A percentile compares a stretch with the other conserved stretches of the same genome.
phyloP scores from a whole-genome alignment of 164 flowering plant genomes.

The Tetracentron sinense region DNA sequence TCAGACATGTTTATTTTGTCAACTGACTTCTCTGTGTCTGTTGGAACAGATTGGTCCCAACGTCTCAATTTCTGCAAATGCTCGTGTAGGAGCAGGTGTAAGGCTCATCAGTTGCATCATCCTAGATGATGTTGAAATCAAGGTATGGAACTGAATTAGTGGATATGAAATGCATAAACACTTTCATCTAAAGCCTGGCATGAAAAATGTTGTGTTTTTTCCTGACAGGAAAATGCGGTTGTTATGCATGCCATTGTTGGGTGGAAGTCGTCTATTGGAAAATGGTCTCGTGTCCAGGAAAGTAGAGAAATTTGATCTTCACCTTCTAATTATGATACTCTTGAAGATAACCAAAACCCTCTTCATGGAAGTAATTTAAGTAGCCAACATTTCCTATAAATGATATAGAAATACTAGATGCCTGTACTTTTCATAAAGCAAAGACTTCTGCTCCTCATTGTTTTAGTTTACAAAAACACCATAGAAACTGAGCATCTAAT shows the following conservation, averaged over 20 bases:
- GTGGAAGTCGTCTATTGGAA: slow-evolving; percentile 96
- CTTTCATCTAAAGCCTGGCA: slow-evolving; percentile 7
- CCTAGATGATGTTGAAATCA: slow-evolving; percentile 92
- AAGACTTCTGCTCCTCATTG: too few species aligned
- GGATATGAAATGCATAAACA: not conserved
- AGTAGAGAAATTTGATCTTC: slow-evolving; percentile 10
- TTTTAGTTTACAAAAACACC: too few species aligned
- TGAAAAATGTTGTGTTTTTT: not conserved
- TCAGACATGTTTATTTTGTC: not conserved
- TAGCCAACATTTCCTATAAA: too few species aligned
- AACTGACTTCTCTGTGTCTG: not conserved
- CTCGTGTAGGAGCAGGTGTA: slow-evolving; percentile 85
- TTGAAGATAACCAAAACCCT: not conserved
- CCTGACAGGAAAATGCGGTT: slow-evolving; percentile 86
- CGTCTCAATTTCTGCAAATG: slow-evolving; percentile 97
- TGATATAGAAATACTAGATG: not conserved
- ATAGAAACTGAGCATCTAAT: not conserved
- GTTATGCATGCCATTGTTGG: slow-evolving; percentile 87
- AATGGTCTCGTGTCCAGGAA: slow-evolving; percentile 98
- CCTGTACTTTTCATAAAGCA: not conserved
- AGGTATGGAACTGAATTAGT: slow-evolving; percentile 39
- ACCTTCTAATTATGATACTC: not conserved
- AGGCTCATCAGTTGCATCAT: slow-evolving; percentile 88
- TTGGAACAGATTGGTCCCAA: slow-evolving; percentile 87
- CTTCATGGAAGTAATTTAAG: not conserved